Evolutionary conservation across 1,284 basidiomycete genomes (phyloP).

Genomic region (Microstroma glucosiphilum): DNA sequence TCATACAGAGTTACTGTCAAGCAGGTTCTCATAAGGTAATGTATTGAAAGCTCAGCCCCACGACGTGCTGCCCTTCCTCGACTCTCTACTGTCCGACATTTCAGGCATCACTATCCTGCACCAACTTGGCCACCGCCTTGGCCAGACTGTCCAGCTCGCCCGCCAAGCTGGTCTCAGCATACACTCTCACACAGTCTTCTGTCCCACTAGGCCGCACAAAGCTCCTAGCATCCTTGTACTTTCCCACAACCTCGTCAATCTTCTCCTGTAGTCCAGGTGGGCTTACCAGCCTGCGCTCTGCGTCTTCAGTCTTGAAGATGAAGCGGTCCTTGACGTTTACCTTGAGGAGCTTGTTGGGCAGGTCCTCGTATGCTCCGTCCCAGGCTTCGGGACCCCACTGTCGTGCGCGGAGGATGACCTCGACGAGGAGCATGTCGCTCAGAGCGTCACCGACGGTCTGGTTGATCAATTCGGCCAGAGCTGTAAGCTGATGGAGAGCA

Average conservation of each 20-base stretch:
- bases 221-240: constrained; percentile 75
- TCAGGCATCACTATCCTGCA: constrained; percentile 12
- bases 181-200: constrained; percentile 95
- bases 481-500: constrained; percentile 49
- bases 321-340: constrained; percentile 79
- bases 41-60: too few species aligned
- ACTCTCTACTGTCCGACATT: too few species aligned
- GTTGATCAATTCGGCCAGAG: constrained; percentile 81
- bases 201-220: constrained; percentile 97
- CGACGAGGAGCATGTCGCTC: constrained; percentile 92
- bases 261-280: constrained; percentile 76
- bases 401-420: constrained; percentile 74
- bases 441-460: constrained; percentile 97
- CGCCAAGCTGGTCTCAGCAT: constrained; percentile 78
- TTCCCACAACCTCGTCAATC: constrained; percentile 75
- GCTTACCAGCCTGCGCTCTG: constrained; percentile 76
- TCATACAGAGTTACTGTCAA: too few species aligned
- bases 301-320: constrained; percentile 84
- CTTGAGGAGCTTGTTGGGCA: constrained; percentile 95
- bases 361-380: constrained; percentile 87
- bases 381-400: constrained; percentile 63
- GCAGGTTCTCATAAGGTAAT: too few species aligned
- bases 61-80: too few species aligned
- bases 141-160: constrained; percentile 62
- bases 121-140: constrained; percentile 36